Percentiles rank a stretch among this genome's conserved stretches.
phyloP scores from a whole-genome alignment of 2,329 filamentous ascomycete genomes.

The Incumbomyces lentus region DNA sequence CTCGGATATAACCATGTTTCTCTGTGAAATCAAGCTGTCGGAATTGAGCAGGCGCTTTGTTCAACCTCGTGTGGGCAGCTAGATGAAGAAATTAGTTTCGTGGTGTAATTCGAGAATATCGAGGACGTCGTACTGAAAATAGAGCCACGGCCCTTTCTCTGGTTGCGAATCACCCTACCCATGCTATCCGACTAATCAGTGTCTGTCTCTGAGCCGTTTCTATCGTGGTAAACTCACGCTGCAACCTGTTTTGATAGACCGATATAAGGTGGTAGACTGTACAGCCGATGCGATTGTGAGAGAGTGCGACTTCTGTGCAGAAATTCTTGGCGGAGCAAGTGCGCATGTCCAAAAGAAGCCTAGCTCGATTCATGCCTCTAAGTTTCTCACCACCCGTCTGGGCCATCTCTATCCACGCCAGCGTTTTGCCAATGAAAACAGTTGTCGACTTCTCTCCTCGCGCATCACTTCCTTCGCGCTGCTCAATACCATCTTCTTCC shows the following conservation, averaged over 20 bases:
- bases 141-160: constrained; percentile 66
- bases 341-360: too few relatives aligned
- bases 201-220: not conserved
- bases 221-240: constrained; percentile 2
- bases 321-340: not conserved
- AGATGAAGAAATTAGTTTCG: constrained; percentile 20
- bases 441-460: too few relatives aligned
- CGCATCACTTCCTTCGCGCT: too few relatives aligned
- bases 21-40: constrained; percentile 92
- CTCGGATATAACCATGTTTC: constrained; percentile 93
- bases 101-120: constrained; percentile 9
- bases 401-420: too few relatives aligned
- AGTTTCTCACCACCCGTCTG: too few relatives aligned
- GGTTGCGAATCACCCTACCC: constrained; percentile 68
- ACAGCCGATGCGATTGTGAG: not conserved
- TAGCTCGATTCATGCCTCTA: too few relatives aligned
- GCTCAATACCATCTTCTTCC: too few relatives aligned
- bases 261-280: not conserved
- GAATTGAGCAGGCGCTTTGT: constrained; percentile 93
- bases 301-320: not conserved
- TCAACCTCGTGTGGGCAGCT: constrained; percentile 79
- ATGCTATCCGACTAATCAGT: constrained; percentile 35
- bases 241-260: constrained; percentile 5
- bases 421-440: too few relatives aligned
- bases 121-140: constrained; percentile 55